These are phyloP conservation scores for Orbilia brochopaga DNA, from an alignment of 2,329 filamentous ascomycete species.

Conservation along the genomic window DNA sequence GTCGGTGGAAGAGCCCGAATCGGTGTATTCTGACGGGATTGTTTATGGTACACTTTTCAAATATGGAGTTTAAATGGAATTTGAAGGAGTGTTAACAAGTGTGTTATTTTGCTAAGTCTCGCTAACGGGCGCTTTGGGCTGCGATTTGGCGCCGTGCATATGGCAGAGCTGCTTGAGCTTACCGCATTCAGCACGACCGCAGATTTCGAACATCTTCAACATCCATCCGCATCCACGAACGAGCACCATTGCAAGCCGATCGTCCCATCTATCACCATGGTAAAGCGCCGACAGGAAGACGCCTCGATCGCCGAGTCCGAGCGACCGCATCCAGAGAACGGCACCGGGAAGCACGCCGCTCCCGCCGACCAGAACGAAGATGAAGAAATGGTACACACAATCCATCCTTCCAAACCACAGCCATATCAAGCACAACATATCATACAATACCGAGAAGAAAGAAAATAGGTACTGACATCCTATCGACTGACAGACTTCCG, in stretches of 20 bases:
- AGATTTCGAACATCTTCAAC: slow-evolving; percentile 2
- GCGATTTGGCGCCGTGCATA: too few relatives aligned
- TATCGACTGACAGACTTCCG: slow-evolving; percentile 8
- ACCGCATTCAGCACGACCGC: background rate
- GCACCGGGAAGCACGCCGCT: slow-evolving; percentile 4
- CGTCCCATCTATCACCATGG: slow-evolving; percentile 7
- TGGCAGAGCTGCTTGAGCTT: background rate
- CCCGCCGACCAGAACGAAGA: slow-evolving; percentile 10
- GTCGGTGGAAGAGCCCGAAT: background rate
- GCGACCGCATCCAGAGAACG: slow-evolving; percentile 1
- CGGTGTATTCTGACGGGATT: too few relatives aligned
- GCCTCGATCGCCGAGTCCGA: slow-evolving; percentile 6
- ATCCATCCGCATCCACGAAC: background rate
- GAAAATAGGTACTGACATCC: background rate
- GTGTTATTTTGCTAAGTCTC: too few relatives aligned
- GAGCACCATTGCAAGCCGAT: background rate
- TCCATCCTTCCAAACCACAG: background rate
- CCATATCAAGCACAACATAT: background rate
- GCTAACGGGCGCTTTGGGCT: too few relatives aligned
- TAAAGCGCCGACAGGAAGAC: slow-evolving; percentile 11
- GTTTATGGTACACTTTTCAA: too few relatives aligned
- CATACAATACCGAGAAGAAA: background rate
- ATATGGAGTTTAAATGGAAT: too few relatives aligned
- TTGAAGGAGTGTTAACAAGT: too few relatives aligned
- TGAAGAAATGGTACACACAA: slow-evolving; percentile 9